Evolutionary conservation across 352 stramenopile species (phyloP).

Genomic region (Pythium myriotylum): DNA sequence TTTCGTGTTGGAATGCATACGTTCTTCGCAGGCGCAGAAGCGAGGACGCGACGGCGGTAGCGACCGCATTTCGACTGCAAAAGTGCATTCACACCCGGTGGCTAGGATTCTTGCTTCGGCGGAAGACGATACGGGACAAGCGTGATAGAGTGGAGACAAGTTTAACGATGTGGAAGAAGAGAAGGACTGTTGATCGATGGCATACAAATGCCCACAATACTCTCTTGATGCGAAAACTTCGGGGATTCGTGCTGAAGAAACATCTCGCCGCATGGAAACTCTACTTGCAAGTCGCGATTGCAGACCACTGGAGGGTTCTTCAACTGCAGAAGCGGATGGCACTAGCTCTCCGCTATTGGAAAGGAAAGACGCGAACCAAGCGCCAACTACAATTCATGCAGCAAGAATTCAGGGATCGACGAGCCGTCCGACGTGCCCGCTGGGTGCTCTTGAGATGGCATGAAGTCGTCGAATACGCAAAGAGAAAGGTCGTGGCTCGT

Average conservation of each 20-base stretch:
- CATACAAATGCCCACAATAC: not conserved
- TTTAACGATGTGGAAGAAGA: slow-evolving; percentile 9
- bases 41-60: slow-evolving; percentile 1
- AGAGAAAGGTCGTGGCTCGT: not conserved
- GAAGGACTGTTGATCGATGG: slow-evolving; percentile 31
- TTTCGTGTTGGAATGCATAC: slow-evolving; percentile 6
- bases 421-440: not conserved
- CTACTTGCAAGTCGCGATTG: slow-evolving; percentile 32
- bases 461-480: not conserved
- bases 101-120: not conserved
- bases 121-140: not conserved
- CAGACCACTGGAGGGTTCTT: slow-evolving; percentile 38
- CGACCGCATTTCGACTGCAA: slow-evolving; percentile 3
- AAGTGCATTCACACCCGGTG: slow-evolving; percentile 14
- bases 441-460: slow-evolving; percentile 11
- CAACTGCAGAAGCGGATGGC: slow-evolving; percentile 31
- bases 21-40: not conserved
- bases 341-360: not conserved
- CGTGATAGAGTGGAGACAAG: not conserved
- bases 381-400: not conserved
- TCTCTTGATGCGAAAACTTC: slow-evolving; percentile 21
- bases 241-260: slow-evolving; percentile 41
- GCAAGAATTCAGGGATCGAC: not conserved
- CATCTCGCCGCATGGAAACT: slow-evolving; percentile 40
- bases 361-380: not conserved